phyloP scores from a whole-genome alignment of 177 flowering plant species.

The Vitis hybrid region DNA sequence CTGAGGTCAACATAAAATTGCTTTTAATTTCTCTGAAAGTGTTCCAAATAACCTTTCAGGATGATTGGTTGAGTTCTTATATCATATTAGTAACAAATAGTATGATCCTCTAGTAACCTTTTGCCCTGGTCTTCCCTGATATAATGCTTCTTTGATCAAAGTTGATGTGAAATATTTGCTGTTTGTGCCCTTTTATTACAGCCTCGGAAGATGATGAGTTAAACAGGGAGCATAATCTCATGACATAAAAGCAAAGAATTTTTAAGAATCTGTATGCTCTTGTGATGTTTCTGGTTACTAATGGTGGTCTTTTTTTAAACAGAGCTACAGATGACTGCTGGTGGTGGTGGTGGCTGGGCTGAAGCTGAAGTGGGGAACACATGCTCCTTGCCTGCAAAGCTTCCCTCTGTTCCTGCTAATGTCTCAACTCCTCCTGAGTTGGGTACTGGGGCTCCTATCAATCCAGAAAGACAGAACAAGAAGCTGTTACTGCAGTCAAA shows the following conservation, averaged over 20 bases:
- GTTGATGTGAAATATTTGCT: too few relatives aligned
- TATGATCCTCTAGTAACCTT: too few relatives aligned
- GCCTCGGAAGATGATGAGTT: too few relatives aligned
- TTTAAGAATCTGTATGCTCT: background rate
- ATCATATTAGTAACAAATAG: too few relatives aligned
- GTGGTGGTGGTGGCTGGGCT: conserved; percentile 14
- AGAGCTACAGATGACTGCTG: conserved; percentile 49
- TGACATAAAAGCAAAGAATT: background rate
- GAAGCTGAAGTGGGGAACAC: conserved; percentile 39
- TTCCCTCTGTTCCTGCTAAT: conserved; percentile 16
- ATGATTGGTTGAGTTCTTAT: too few relatives aligned
- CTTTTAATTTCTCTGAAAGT: too few relatives aligned
- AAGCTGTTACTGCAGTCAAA: conserved; percentile 54
- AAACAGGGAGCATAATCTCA: too few relatives aligned
- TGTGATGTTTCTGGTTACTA: background rate
- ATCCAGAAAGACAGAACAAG: conserved; percentile 35
- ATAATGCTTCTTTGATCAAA: too few relatives aligned
- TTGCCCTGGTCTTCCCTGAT: too few relatives aligned
- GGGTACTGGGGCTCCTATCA: conserved; percentile 11
- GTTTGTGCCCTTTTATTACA: too few relatives aligned
- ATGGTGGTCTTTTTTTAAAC: conserved; percentile 9
- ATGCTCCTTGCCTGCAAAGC: conserved; percentile 21
- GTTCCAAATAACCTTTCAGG: too few relatives aligned
- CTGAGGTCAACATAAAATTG: too few relatives aligned
- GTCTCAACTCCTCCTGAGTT: conserved; percentile 19